phyloP scores from a whole-genome alignment of 495 filamentous ascomycete species.

The Penicillium coprophilum region DNA sequence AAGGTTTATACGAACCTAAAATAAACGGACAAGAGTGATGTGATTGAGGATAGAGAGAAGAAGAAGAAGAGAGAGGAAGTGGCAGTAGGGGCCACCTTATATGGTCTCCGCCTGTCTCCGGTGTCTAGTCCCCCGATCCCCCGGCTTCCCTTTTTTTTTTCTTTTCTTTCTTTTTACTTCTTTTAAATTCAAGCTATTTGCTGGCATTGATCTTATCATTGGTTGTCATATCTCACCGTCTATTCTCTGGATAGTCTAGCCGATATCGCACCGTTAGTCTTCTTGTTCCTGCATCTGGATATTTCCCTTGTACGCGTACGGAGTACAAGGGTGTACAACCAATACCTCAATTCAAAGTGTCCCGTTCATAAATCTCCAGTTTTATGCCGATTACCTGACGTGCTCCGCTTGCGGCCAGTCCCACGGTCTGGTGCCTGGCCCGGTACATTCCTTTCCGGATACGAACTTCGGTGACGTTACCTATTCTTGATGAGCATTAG shows the following conservation, averaged over 20 bases:
- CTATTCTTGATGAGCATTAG: too few species aligned
- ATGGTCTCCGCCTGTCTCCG: slow-evolving; percentile 12
- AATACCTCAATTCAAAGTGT: too few species aligned
- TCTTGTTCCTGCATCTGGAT: not conserved
- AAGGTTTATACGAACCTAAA: slow-evolving; percentile 39
- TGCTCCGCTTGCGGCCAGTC: slow-evolving; percentile 5
- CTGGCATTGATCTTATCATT: not conserved
- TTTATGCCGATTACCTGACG: not conserved
- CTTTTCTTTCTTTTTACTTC: not conserved
- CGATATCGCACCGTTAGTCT: not conserved
- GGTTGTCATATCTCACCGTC: slow-evolving; percentile 5
- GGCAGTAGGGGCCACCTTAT: slow-evolving; percentile 13
- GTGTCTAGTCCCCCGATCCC: not conserved
- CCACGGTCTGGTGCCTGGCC: slow-evolving; percentile 5
- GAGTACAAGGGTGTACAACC: too few species aligned
- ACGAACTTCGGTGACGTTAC: not conserved
- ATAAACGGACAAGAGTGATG: slow-evolving; percentile 6
- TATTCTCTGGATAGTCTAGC: not conserved
- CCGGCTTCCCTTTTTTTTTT: slow-evolving; percentile 8
- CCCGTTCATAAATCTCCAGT: not conserved
- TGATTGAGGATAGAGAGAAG: not conserved
- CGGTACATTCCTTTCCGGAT: not conserved
- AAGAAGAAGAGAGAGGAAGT: slow-evolving; percentile 11
- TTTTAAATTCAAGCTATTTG: not conserved
- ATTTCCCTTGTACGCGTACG: not conserved